Conservation (phyloP, 257 asterid genomes). For the Cynanchum wilfordii region DNA sequence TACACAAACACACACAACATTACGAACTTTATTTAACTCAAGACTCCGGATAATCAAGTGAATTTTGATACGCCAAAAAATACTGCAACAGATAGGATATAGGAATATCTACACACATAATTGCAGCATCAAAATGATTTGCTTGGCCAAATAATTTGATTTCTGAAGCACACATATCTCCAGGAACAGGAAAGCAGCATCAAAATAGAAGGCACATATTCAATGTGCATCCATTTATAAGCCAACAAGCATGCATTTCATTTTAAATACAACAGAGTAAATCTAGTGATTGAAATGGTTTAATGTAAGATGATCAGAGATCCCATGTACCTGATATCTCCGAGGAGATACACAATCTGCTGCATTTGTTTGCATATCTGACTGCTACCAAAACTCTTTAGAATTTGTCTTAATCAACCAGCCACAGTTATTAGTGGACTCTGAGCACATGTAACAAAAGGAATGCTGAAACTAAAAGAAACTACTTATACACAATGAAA, state of each 20-base stretch:
- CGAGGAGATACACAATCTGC: not conserved
- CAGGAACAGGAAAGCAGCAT: not conserved
- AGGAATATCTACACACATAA: not conserved
- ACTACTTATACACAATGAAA: not conserved
- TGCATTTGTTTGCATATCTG: not conserved
- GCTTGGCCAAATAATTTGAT: not conserved
- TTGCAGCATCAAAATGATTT: not conserved
- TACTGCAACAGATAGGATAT: not conserved
- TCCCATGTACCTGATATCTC: constrained; percentile 3
- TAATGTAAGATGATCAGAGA: not conserved
- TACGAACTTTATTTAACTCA: no score
- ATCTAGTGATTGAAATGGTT: not conserved
- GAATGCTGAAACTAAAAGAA: constrained; percentile 1
- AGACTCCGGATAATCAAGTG: no score
- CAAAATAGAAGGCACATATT: not conserved
- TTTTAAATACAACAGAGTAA: not conserved
- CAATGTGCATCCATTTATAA: not conserved
- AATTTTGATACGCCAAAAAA: not conserved
- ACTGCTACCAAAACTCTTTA: not conserved
- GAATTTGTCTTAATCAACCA: not conserved
- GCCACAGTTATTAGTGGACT: not conserved
- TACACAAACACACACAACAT: no score
- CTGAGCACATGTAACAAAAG: not conserved
- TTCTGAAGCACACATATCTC: not conserved
- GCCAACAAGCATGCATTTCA: not conserved